phyloP scores from a whole-genome alignment of 1,284 basidiomycete species.

The Tilletia walkeri region DNA sequence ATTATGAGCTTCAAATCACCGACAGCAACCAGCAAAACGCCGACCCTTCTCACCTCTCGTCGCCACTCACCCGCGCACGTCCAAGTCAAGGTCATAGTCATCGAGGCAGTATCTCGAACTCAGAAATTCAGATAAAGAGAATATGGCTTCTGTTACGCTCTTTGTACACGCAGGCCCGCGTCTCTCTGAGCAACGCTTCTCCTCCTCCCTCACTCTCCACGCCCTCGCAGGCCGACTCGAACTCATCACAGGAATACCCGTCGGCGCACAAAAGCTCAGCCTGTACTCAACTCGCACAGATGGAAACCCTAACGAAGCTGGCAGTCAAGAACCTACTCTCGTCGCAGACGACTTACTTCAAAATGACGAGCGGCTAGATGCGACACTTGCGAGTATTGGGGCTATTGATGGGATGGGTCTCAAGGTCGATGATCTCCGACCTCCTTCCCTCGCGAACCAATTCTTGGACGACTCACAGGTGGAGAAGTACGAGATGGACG shows the following conservation, averaged over 20 bases:
- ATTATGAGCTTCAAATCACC: too few relatives aligned
- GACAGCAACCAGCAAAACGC: too few relatives aligned
- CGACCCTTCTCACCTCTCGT: too few relatives aligned
- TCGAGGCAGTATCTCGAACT: too few relatives aligned
- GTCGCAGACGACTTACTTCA: conserved; percentile 58
- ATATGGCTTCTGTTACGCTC: conserved; percentile 39
- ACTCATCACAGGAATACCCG: conserved; percentile 81
- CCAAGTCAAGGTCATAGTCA: too few relatives aligned
- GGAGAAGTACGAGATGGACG: conserved; percentile 86
- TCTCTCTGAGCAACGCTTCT: conserved; percentile 37
- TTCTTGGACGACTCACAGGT: conserved; percentile 80
- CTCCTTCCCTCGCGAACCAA: conserved; percentile 68
- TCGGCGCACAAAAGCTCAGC: conserved; percentile 46
- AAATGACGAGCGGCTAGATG: conserved; percentile 66
- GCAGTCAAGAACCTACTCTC: conserved; percentile 59
- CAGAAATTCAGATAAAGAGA: background rate
- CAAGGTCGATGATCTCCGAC: conserved; percentile 58
- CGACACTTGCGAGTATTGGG: conserved; percentile 72
- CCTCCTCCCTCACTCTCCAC: conserved; percentile 30
- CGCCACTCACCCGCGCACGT: too few relatives aligned
- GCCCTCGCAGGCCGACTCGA: conserved; percentile 73
- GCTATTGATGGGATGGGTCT: conserved; percentile 69
- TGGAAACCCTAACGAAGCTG: conserved; percentile 27
- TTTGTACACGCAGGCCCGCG: conserved; percentile 44
- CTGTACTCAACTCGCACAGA: conserved; percentile 61